Evolutionary conservation across 1,139 yeast species (phyloP), one percentile per base, ranked within the genome.

Genomic region (Geotrichum europaeum): DNA sequence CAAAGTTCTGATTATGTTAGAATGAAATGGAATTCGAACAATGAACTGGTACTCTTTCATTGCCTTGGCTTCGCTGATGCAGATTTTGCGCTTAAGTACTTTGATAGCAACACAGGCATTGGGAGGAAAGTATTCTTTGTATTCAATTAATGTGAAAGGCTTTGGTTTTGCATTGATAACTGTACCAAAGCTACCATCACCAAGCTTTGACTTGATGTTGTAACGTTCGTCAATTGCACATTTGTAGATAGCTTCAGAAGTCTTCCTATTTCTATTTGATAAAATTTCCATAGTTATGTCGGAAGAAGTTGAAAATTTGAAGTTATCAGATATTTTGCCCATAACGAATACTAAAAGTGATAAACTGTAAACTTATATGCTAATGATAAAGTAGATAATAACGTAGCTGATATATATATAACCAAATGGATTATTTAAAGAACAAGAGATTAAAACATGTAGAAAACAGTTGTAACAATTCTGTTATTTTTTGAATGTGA

Each of bases 21-120:
- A 82, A 73, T 89, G 96, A 0, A 89, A 79, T 0, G 92, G 86
- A 18, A 91, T 82, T 0, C 85, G 74, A 49, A 84, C 74, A 51
- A 90, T 87, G 70, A 92, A 91, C 62, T 78, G 79, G 50, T 89
- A 81, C 71, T 94, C 98, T 66, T 92, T 86, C 40, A 88, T 85
- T 59, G 79, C 77, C 12, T 81, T 75, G 68, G 87, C 87, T 63
- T 87, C 90, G 49, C 78, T 76, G 52, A 84, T 72, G 12, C 76
- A 72, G 55, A 84, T 71, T 63, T 79, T 77, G 62, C 81, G 80
- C 62, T 83, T 84, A 86, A 92, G 84, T 6, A 89, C 84, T 72
- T 94, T 94, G 60, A 94, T 82, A 1, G 99, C 99, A 57, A 91
- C 96, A 65, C 63, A 47, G 12, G 28, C 2, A 64, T 66, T 24